These are phyloP conservation scores for Cryphonectria naterciae DNA, from an alignment of 2,329 filamentous ascomycete species.

Conservation along the genomic window DNA sequence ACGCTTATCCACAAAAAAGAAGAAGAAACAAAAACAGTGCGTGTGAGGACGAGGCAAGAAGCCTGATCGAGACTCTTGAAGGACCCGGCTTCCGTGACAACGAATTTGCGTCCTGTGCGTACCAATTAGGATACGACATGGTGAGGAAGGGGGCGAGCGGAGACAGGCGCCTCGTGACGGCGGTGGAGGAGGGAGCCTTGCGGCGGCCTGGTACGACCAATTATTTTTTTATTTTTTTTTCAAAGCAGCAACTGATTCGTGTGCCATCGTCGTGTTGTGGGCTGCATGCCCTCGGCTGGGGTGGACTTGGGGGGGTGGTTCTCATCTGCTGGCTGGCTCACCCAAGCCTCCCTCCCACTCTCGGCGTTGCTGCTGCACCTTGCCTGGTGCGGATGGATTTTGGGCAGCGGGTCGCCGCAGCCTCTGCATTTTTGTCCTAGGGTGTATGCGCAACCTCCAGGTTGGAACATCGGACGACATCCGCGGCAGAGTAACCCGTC, in stretches of 20 bases:
- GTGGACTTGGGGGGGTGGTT: not conserved
- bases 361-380: not conserved
- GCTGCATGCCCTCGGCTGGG: not conserved
- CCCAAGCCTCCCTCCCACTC: not conserved
- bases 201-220: constrained; percentile 9
- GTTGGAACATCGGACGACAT: constrained; percentile 25
- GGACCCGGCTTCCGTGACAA: constrained; percentile 17
- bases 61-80: constrained; percentile 17
- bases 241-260: constrained; percentile 27
- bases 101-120: constrained; percentile 2
- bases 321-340: constrained; percentile 9
- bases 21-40: not conserved
- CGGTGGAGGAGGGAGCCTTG: constrained; percentile 4
- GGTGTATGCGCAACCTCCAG: not conserved
- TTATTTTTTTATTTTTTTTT: too few relatives aligned
- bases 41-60: not conserved
- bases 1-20: not conserved
- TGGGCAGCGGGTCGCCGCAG: constrained; percentile 23
- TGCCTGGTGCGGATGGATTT: not conserved
- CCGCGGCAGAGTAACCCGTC: constrained; percentile 23
- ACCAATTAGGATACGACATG: constrained; percentile 10
- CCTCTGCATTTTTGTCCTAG: constrained; percentile 3
- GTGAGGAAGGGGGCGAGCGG: constrained; percentile 7
- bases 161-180: constrained; percentile 10
- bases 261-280: constrained; percentile 4